Percentiles rank a stretch among this genome's conserved stretches.
phyloP scores from a whole-genome alignment of 257 asterid species.

The Petunia secreta region DNA sequence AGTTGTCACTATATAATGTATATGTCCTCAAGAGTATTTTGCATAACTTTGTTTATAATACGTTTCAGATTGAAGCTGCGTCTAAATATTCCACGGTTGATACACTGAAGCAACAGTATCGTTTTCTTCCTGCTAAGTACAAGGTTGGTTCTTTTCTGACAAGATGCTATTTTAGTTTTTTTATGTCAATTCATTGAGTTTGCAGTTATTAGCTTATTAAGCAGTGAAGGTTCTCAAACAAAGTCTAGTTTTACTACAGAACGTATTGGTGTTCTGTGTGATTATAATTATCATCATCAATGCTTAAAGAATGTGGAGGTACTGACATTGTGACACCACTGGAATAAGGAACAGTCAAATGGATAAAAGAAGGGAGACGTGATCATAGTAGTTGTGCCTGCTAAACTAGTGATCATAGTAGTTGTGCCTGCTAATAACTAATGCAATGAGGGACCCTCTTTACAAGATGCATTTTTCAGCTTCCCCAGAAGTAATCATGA shows the following conservation, averaged over 20 bases:
- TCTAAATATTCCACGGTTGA: constrained; percentile 92
- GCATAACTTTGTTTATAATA: constrained; percentile 17
- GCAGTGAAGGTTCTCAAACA: not conserved
- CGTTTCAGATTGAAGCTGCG: constrained; percentile 78
- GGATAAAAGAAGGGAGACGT: not conserved
- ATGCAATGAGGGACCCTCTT: too few relatives aligned
- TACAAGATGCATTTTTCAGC: not conserved
- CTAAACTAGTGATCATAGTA: not conserved
- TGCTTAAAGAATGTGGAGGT: not conserved
- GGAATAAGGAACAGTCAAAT: not conserved
- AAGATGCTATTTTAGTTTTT: not conserved
- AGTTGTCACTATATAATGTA: constrained; percentile 11
- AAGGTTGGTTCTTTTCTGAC: constrained; percentile 53
- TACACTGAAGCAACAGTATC: constrained; percentile 80
- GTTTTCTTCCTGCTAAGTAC: constrained; percentile 80
- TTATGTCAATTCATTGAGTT: not conserved
- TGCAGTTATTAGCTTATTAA: not conserved
- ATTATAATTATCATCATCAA: not conserved
- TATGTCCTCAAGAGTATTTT: not conserved
- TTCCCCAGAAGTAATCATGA: constrained; percentile 18
- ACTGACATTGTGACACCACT: not conserved
- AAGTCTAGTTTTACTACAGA: not conserved
- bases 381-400: not conserved
- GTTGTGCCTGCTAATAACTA: not conserved
- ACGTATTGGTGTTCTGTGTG: not conserved